Evolutionary conservation across 495 filamentous ascomycete species (phyloP), one percentile per base, ranked within the genome.

Genomic region (Penicillium crystallinum): DNA sequence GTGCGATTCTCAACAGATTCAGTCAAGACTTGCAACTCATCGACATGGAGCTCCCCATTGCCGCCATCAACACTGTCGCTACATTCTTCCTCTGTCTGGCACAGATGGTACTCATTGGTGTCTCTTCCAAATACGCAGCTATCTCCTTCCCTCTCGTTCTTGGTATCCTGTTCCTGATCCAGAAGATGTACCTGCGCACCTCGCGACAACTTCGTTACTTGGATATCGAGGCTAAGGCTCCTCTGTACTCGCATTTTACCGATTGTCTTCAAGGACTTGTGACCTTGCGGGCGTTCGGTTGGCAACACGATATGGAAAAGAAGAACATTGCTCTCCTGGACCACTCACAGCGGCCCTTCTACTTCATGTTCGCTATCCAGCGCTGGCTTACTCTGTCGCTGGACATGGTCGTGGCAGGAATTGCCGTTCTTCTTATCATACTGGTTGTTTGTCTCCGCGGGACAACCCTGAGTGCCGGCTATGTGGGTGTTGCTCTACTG

Each of bases 141-240:
- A 74, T 78, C 31, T 71, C 75, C 0, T 76, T 81, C 49, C 80
- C 80, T 0, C 40, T 78, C 34, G 68, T 77, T 6, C 53, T 77
- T 27, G 52, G 77, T 10, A 57, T 72, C 21, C 49, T 83, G 5
- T 85, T 78, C 49, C 25, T 76, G 14, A 71, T 87, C 5, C 81
- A 85, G 54, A 80, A 78, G 46, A 65, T 78, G 31, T 88, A 88
- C 52, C 71, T 88, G 4, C 73, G 79, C 10, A 87, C 84, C 1
- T 85, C 82, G 2, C 77, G 82, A 3, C 83, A 86, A 55, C 63
- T 87, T 5, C 80, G 83, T 30, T 70, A 83, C 37, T 65, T 87
- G 18, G 83, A 86, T 27, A 69, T 86, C 7, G 82, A 86, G 63
- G 72, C 78, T 12, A 81, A 83, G 59, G 73, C 82, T 4, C 80